These are phyloP conservation scores for Kalmusia sp. DNA, from an alignment of 2,329 filamentous ascomycete species.

Conservation along the genomic window DNA sequence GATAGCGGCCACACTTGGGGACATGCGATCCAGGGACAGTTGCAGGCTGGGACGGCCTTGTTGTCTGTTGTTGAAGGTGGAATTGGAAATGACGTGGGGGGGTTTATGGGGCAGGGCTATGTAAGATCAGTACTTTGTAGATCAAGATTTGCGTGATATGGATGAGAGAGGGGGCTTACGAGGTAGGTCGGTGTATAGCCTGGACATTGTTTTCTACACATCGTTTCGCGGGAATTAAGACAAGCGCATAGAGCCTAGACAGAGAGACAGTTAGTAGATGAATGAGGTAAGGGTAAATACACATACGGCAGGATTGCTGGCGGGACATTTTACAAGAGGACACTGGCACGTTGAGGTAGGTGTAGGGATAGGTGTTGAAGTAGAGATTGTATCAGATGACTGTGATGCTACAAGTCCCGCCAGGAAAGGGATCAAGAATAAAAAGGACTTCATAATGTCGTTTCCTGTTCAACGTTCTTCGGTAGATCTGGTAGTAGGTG, in stretches of 20 bases:
- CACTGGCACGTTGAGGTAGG: slow-evolving; percentile 25
- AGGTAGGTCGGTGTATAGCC: slow-evolving; percentile 25
- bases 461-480: neutral
- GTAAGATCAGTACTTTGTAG: slow-evolving; percentile 4
- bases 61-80: slow-evolving; percentile 3
- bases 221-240: slow-evolving; percentile 31
- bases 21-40: slow-evolving; percentile 29
- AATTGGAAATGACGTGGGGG: slow-evolving; percentile 9
- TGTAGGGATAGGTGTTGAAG: too few species aligned
- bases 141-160: neutral
- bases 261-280: neutral
- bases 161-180: slow-evolving; percentile 14
- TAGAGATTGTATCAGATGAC: too few species aligned
- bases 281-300: neutral
- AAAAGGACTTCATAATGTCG: slow-evolving; percentile 28
- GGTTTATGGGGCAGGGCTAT: slow-evolving; percentile 20
- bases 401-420: slow-evolving; percentile 23
- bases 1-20: slow-evolving; percentile 31
- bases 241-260: slow-evolving; percentile 35
- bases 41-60: slow-evolving; percentile 17
- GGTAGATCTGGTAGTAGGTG: too few species aligned
- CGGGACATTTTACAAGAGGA: slow-evolving; percentile 35
- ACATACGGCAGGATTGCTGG: slow-evolving; percentile 26
- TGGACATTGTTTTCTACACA: slow-evolving; percentile 32
- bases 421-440: slow-evolving; percentile 25